Conservation (phyloP, 2,329 filamentous ascomycete genomes). For the Eutypella sp. region DNA sequence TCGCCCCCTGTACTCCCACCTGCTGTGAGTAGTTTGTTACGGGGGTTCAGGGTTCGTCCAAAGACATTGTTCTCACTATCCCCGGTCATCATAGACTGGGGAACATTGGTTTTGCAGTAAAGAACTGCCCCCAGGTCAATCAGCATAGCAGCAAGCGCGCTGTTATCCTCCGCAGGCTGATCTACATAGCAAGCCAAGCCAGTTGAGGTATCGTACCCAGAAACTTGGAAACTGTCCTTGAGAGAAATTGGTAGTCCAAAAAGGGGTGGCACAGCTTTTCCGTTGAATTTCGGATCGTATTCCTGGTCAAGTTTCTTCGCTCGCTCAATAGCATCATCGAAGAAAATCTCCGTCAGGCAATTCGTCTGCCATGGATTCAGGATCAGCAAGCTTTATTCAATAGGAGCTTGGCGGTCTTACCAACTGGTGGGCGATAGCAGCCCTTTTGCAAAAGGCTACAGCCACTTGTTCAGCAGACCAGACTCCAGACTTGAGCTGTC, state of each 20-base stretch:
- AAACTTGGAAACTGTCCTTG: constrained; percentile 31
- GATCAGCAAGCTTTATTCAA: constrained; percentile 2
- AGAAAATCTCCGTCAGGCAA: constrained; percentile 40
- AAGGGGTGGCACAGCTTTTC: constrained; percentile 46
- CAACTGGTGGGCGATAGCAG: constrained; percentile 39
- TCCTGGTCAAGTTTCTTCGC: constrained; percentile 38
- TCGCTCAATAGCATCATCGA: constrained; percentile 35
- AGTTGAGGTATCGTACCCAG: constrained; percentile 13
- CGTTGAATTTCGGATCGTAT: constrained; percentile 21
- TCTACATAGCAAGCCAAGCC: constrained; percentile 14
- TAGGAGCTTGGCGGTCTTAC: neutral
- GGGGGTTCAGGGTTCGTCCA: constrained; percentile 35
- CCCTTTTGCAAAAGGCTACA: constrained; percentile 39
- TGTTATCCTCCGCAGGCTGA: constrained; percentile 7
- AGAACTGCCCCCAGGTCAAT: constrained; percentile 41
- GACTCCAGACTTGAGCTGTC: constrained; percentile 4
- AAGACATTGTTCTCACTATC: constrained; percentile 38
- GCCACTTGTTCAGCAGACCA: constrained; percentile 28
- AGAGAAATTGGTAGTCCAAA: constrained; percentile 55
- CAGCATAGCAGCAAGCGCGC: constrained; percentile 37
- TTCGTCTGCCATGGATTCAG: constrained; percentile 15
- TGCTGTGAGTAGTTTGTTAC: constrained; percentile 25
- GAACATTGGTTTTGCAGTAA: constrained; percentile 50
- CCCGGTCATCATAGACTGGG: constrained; percentile 45
- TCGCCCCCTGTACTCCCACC: constrained; percentile 33